Base-by-base conservation (phyloP, 1,284 basidiomycete genomes). In the Cutaneotrichosporon dermatis region DNA sequence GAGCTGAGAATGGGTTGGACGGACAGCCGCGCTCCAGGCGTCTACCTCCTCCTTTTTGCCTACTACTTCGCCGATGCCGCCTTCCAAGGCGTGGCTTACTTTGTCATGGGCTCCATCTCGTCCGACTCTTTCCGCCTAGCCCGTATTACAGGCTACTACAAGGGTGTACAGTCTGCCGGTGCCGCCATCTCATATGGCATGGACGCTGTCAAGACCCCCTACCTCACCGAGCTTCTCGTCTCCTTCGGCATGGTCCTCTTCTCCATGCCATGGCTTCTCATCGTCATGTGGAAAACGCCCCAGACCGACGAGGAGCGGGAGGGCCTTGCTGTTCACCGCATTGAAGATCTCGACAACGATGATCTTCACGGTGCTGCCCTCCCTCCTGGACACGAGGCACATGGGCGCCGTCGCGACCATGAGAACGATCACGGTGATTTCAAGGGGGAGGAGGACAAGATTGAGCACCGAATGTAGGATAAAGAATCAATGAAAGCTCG, bases 131-230 rank as follows among this genome's bases (percentile, higher is more conserved):
- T 71, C 67, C 57, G 54, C 45, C 70, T 78, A 25, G 76, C 76
- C 9, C 71, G 75, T 36, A 64, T 76, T 53, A 69, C 72, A 33
- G 77, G 77, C 6, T 70, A 73, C 58, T 76, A 76, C 73, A 78
- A 76, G 63, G 75, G 70, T 39, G 62, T 75, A 35, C 73, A 75
- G 56, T 72, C 69, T 25, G 73, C 73, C 39, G 81, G 80, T 25
- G 57, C 70, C 2, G 81, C 69, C 76, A 45, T 81, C 72, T 77
- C 75, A 16, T 83, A 79, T 66, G 81, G 80, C 33, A 81, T 83
- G 80, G 81, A 83, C 67, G 81, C 81, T 3, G 77, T 79, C 39
- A 54, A 61, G 54, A 71, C 71, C 12, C 63, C 69, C 9, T 73
- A 69, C 63, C 62, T 73, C 15, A 70, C 66, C 25, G 70, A 72